These are phyloP conservation scores for Albophoma yamanashiensis DNA, from an alignment of 2,329 filamentous ascomycete species.

Conservation along the genomic window DNA sequence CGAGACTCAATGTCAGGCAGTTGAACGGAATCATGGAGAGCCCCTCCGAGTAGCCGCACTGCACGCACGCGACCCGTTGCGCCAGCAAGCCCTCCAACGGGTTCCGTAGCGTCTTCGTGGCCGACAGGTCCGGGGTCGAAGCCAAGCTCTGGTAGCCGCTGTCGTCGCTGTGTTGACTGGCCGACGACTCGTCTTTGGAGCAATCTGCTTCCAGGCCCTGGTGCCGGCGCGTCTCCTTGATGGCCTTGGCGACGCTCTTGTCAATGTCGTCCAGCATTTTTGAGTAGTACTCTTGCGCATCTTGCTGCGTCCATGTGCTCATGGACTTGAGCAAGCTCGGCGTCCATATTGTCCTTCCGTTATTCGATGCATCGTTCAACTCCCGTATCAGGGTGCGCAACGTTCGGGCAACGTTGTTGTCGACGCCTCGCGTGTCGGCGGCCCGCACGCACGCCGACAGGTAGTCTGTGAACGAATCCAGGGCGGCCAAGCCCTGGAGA, in stretches of 20 bases:
- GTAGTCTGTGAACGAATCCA: conserved; percentile 59
- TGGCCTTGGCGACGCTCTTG: conserved; percentile 53
- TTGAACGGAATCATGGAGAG: conserved; percentile 89
- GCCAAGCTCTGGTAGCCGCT: conserved; percentile 43
- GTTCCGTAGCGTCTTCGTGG: conserved; percentile 43
- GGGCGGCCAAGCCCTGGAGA: conserved; percentile 70
- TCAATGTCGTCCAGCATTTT: conserved; percentile 81
- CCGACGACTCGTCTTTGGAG: conserved; percentile 28
- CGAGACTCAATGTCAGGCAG: conserved; percentile 78
- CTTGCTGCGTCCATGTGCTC: conserved; percentile 92
- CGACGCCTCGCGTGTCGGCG: conserved; percentile 13
- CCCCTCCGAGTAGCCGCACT: conserved; percentile 79
- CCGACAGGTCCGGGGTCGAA: conserved; percentile 23
- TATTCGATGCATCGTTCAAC: conserved; percentile 58
- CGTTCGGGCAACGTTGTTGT: conserved; percentile 30
- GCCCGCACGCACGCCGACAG: conserved; percentile 36
- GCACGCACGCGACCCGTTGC: conserved; percentile 78
- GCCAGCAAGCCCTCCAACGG: conserved; percentile 82
- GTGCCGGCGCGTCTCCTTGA: conserved; percentile 14
- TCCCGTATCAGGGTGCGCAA: conserved; percentile 58
- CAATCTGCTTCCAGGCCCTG: conserved; percentile 29
- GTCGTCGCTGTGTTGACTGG: conserved; percentile 43
- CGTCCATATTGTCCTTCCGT: conserved; percentile 73
- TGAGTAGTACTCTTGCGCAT: conserved; percentile 94
- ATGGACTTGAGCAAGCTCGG: conserved; percentile 76